Percentiles rank a stretch among this genome's conserved stretches.
Evolutionary conservation across 169 alveolate species (phyloP).

Genomic region (Cryptosporidium canis): DNA sequence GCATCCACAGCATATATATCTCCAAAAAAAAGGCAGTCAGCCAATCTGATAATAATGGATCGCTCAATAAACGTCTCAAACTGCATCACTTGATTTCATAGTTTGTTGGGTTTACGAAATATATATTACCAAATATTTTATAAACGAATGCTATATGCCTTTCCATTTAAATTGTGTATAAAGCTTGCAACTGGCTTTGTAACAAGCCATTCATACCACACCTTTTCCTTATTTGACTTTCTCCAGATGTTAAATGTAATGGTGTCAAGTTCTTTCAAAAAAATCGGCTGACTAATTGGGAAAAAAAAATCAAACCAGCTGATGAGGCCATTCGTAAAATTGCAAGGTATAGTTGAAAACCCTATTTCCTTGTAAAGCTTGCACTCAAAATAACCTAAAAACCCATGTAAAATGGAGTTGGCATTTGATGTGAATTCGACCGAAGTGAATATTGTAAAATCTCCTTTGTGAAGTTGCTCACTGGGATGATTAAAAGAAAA

Average conservation of each 20-base stretch:
- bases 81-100: constrained; percentile 14
- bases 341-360: constrained; percentile 79
- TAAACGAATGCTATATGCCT: constrained; percentile 31
- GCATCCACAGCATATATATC: not conserved
- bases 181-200: constrained; percentile 29
- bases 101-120: not conserved
- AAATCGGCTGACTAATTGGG: constrained; percentile 80
- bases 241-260: constrained; percentile 79
- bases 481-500: constrained; percentile 80
- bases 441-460: constrained; percentile 6
- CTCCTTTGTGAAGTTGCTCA: not conserved
- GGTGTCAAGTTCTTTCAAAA: constrained; percentile 64
- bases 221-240: constrained; percentile 74
- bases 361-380: constrained; percentile 76
- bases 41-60: not conserved
- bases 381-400: constrained; percentile 83
- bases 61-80: constrained; percentile 5
- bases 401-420: constrained; percentile 80
- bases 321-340: constrained; percentile 77
- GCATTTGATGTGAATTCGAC: constrained; percentile 27
- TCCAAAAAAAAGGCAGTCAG: not conserved
- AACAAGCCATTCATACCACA: constrained; percentile 87
- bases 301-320: constrained; percentile 88
- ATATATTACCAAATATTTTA: not conserved
- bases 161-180: constrained; percentile 73